A percentile compares a stretch with the other conserved stretches of the same genome.
Conservation (phyloP, 345 rosid genomes). For the Anastatica hierochuntica region DNA sequence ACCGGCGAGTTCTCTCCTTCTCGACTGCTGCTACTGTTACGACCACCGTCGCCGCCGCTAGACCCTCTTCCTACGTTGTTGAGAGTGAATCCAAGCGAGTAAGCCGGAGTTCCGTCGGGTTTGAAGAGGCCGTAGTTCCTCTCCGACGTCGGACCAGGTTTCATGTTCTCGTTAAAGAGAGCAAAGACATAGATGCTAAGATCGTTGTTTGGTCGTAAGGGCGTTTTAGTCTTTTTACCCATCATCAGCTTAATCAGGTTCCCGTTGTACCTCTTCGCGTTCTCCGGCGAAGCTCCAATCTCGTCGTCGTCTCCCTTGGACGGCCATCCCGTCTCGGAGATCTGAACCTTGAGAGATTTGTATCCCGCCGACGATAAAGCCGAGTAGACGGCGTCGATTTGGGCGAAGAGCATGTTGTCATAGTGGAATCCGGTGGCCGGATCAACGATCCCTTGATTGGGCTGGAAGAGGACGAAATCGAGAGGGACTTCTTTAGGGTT, state of each 20-base stretch:
- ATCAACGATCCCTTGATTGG: conserved; percentile 60
- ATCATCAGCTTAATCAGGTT: conserved; percentile 58
- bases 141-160: background rate
- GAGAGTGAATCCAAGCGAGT: conserved; percentile 30
- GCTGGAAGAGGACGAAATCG: conserved; percentile 72
- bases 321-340: conserved; percentile 99
- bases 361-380: conserved; percentile 61
- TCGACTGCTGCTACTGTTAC: background rate
- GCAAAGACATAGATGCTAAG: conserved; percentile 67
- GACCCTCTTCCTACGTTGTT: conserved; percentile 26
- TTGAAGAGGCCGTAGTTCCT: conserved; percentile 38
- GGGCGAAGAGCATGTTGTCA: conserved; percentile 33
- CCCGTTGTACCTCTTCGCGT: conserved; percentile 80
- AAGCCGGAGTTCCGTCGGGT: conserved; percentile 77
- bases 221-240: conserved; percentile 59
- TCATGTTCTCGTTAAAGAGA: conserved; percentile 81
- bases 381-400: conserved; percentile 67
- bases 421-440: conserved; percentile 57
- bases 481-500: conserved; percentile 62
- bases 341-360: conserved; percentile 48
- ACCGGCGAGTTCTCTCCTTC: background rate
- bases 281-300: conserved; percentile 66
- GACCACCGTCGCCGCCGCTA: background rate
- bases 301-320: conserved; percentile 86
- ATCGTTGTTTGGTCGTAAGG: conserved; percentile 56